These are phyloP conservation scores for Boletus barrowsii DNA, from an alignment of 768 basidiomycete genomes.

Conservation along the genomic window DNA sequence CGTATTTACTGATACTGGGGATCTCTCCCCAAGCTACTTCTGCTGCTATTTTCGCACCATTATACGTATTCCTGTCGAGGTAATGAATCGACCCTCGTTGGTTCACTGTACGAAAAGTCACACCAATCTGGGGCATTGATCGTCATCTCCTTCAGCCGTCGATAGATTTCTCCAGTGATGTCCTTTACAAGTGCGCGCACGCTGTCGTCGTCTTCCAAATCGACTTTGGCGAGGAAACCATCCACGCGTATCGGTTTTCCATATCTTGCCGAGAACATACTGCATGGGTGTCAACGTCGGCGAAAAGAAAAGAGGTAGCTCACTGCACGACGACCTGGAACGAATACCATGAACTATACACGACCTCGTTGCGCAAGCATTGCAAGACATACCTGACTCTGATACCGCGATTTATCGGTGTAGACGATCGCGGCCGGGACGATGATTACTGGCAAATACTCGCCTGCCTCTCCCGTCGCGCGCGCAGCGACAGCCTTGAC, in stretches of 20 bases:
- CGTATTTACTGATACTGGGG: conserved; percentile 49
- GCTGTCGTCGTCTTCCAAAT: conserved; percentile 31
- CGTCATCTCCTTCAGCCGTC: conserved; percentile 48
- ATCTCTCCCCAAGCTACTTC: conserved; percentile 53
- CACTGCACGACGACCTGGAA: conserved; percentile 8
- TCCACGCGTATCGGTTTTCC: conserved; percentile 4
- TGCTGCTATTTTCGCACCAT: conserved; percentile 54
- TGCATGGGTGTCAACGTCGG: not conserved
- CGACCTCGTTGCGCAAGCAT: not conserved
- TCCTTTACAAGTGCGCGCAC: conserved; percentile 53
- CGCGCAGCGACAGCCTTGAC: conserved; percentile 37
- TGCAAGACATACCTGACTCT: conserved; percentile 45
- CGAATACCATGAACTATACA: not conserved
- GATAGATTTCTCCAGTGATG: conserved; percentile 50
- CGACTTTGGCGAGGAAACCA: not conserved
- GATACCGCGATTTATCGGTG: conserved; percentile 63
- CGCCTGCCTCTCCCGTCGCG: conserved; percentile 13
- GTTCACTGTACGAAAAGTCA: conserved; percentile 13
- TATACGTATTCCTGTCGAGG: conserved; percentile 53
- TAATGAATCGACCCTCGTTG: conserved; percentile 1
- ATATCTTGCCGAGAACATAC: not conserved
- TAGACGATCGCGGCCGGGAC: conserved; percentile 70
- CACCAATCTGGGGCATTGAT: conserved; percentile 64
- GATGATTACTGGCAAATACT: conserved; percentile 38
- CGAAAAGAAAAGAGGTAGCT: not conserved